Evolutionary conservation across 805 yeast genomes (phyloP).

Genomic region (Yamadazyma takamatsuzukensis): DNA sequence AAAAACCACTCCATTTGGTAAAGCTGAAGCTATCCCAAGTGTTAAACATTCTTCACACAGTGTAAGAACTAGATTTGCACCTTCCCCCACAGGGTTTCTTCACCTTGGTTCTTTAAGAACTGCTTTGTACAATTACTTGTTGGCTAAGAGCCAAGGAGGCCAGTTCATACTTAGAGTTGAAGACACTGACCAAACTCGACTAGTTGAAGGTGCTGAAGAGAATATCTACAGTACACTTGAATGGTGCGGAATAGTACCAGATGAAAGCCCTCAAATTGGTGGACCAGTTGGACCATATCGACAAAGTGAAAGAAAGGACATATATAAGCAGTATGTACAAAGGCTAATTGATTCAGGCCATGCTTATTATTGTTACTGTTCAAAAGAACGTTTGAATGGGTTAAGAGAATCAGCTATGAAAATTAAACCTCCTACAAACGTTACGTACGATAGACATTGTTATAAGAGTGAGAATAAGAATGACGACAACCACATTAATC

Average conservation of each 20-base stretch:
- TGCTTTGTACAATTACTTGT: conserved; percentile 81
- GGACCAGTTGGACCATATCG: conserved; percentile 70
- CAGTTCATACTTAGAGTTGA: conserved; percentile 79
- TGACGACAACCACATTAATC: conserved; percentile 37
- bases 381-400: conserved; percentile 67
- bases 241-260: conserved; percentile 75
- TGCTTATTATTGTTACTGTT: conserved; percentile 87
- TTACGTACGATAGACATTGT: conserved; percentile 87
- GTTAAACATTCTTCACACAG: no score
- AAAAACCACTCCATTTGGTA: no score
- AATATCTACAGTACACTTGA: conserved; percentile 69
- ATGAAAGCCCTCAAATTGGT: conserved; percentile 74
- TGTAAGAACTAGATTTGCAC: conserved; percentile 91
- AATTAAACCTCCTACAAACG: conserved; percentile 85
- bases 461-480: conserved; percentile 27
- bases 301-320: conserved; percentile 73
- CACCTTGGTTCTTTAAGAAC: conserved; percentile 94
- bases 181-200: conserved; percentile 84
- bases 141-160: conserved; percentile 79
- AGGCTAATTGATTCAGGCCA: conserved; percentile 56
- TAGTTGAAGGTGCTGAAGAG: conserved; percentile 78
- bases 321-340: conserved; percentile 61
- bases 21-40: no score
- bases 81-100: conserved; percentile 95
- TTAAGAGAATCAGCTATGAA: conserved; percentile 70